Evolutionary conservation across 495 filamentous ascomycete genomes (phyloP).

Genomic region (Rhizodiscina lignyota): DNA sequence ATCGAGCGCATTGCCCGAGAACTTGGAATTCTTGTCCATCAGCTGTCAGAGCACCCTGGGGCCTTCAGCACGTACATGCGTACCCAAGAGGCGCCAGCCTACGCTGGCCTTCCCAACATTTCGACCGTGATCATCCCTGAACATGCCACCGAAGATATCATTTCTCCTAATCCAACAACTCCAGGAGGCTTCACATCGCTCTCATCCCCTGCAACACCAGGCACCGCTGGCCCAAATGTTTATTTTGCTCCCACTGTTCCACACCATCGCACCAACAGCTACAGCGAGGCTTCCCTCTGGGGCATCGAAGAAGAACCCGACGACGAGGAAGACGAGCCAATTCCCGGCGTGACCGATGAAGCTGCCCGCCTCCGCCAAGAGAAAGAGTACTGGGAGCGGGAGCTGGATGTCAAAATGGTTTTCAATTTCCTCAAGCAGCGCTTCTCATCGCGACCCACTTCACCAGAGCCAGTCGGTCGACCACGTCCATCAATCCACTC

Average conservation of each 20-base stretch:
- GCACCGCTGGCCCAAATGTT: background rate
- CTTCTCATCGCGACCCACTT: slow-evolving; percentile 31
- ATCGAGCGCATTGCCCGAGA: slow-evolving; percentile 75
- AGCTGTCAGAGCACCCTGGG: slow-evolving; percentile 63
- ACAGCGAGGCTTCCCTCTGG: slow-evolving; percentile 42
- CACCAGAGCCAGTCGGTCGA: background rate
- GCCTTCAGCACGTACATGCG: slow-evolving; percentile 61
- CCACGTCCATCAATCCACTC: slow-evolving; percentile 15
- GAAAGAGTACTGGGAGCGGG: slow-evolving; percentile 71
- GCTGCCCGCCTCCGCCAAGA: slow-evolving; percentile 12
- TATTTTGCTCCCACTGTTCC: slow-evolving; percentile 19
- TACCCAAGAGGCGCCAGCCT: slow-evolving; percentile 23
- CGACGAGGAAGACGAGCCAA: slow-evolving; percentile 8
- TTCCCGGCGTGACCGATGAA: slow-evolving; percentile 4
- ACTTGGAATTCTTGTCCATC: slow-evolving; percentile 66
- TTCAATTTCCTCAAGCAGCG: slow-evolving; percentile 70
- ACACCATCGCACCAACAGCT: slow-evolving; percentile 27
- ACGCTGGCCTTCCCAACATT: slow-evolving; percentile 29
- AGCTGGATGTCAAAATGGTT: slow-evolving; percentile 72
- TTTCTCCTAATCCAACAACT: slow-evolving; percentile 1
- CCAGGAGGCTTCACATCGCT: background rate
- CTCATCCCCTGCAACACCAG: background rate
- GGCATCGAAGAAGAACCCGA: slow-evolving; percentile 46
- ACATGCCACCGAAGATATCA: slow-evolving; percentile 1
- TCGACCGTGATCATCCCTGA: slow-evolving; percentile 8